These are phyloP conservation scores for Euptelea pleiosperma DNA, from an alignment of 164 flowering plant genomes.

Conservation along the genomic window DNA sequence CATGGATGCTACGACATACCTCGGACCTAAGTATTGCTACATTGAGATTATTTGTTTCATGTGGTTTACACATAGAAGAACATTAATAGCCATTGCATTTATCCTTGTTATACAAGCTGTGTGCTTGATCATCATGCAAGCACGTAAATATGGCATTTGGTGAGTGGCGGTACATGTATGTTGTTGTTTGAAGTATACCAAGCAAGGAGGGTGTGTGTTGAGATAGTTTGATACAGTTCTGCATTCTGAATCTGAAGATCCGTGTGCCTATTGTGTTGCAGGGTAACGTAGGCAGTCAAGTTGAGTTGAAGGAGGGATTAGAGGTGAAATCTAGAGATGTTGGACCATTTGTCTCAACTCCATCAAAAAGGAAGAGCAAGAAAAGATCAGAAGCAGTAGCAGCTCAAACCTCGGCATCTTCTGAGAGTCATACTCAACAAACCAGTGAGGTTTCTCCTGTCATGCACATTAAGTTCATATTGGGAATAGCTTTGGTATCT, in stretches of 20 bases:
- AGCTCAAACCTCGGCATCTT: constrained; percentile 38
- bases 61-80: too few relatives aligned
- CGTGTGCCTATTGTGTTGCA: constrained; percentile 23
- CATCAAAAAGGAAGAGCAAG: constrained; percentile 75
- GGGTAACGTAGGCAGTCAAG: constrained; percentile 29
- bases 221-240: too few relatives aligned
- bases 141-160: too few relatives aligned
- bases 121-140: too few relatives aligned
- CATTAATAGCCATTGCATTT: too few relatives aligned
- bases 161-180: too few relatives aligned
- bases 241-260: neutral
- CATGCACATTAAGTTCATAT: constrained; percentile 50
- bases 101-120: too few relatives aligned
- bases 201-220: too few relatives aligned
- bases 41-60: too few relatives aligned
- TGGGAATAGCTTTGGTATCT: constrained; percentile 80
- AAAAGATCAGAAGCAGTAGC: constrained; percentile 52
- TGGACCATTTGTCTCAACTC: constrained; percentile 44
- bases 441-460: constrained; percentile 33
- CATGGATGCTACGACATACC: too few relatives aligned
- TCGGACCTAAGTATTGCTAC: too few relatives aligned
- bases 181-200: too few relatives aligned
- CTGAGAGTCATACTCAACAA: constrained; percentile 19
- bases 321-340: constrained; percentile 75
- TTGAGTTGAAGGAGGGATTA: constrained; percentile 31